Percentiles rank a stretch among this genome's conserved stretches.
phyloP scores from a whole-genome alignment of 2,329 filamentous ascomycete genomes.

The Stemphylium vesicarium region DNA sequence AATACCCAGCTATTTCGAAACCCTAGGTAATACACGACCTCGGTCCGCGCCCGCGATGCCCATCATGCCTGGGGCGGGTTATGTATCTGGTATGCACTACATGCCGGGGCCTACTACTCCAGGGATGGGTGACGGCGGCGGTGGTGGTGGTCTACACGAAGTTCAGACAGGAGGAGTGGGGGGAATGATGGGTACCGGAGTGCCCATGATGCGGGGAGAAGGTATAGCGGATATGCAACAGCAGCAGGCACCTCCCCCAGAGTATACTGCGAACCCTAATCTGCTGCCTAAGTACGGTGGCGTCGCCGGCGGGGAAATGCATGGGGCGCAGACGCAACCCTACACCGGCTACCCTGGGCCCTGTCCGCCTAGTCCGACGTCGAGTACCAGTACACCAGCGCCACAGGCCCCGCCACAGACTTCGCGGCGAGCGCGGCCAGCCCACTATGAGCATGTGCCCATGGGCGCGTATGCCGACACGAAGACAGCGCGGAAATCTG shows the following conservation, averaged over 20 bases:
- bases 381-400: neutral
- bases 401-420: neutral
- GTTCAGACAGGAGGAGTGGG: neutral
- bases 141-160: neutral
- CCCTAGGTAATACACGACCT: neutral
- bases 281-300: slow-evolving; percentile 3
- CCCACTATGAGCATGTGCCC: slow-evolving; percentile 18
- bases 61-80: neutral
- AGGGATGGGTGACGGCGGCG: neutral
- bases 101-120: too few relatives aligned
- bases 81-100: neutral
- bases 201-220: neutral
- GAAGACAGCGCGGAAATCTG: neutral
- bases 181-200: neutral
- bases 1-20: neutral
- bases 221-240: neutral
- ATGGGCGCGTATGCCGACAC: slow-evolving; percentile 21
- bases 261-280: slow-evolving; percentile 14
- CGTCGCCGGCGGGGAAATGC: neutral
- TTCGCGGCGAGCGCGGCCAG: neutral
- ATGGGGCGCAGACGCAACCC: neutral
- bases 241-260: slow-evolving; percentile 9
- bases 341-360: slow-evolving; percentile 5
- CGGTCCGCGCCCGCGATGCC: slow-evolving; percentile 12
- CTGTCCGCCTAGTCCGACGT: neutral